phyloP scores from a whole-genome alignment of 768 basidiomycete species.

The Tulasnella sp. region DNA sequence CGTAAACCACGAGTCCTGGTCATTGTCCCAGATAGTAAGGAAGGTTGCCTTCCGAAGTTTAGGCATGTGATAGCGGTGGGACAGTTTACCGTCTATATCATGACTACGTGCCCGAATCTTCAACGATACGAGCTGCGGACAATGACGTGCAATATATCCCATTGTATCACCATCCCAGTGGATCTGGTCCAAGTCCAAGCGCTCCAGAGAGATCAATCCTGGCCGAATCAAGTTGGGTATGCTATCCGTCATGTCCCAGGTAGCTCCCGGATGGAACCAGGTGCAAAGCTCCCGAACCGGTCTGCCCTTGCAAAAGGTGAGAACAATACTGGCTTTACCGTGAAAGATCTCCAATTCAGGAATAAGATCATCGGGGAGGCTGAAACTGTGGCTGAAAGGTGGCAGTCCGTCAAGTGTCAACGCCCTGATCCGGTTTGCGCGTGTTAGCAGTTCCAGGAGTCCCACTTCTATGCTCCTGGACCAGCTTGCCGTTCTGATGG shows the following conservation, averaged over 20 bases:
- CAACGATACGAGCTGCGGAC: neutral
- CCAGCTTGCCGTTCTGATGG: too few species aligned
- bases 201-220: too few species aligned
- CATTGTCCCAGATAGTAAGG: neutral
- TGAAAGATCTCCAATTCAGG: too few species aligned
- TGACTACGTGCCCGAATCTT: neutral
- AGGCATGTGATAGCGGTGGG: neutral
- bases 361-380: too few species aligned
- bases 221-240: too few species aligned
- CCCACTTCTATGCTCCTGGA: neutral
- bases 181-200: too few species aligned
- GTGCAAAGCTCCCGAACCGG: too few species aligned
- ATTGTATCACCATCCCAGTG: neutral
- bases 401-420: neutral
- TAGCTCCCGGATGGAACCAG: too few species aligned
- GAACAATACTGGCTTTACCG: too few species aligned
- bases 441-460: neutral
- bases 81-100: neutral
- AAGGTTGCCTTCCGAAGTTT: neutral
- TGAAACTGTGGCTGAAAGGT: too few species aligned
- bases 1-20: neutral
- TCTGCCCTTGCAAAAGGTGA: too few species aligned
- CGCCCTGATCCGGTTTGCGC: neutral
- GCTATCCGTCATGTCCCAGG: too few species aligned
- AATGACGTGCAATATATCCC: neutral